Base-by-base conservation (phyloP, 2,329 filamentous ascomycete genomes). In the Pestalotiopsis sp. region DNA sequence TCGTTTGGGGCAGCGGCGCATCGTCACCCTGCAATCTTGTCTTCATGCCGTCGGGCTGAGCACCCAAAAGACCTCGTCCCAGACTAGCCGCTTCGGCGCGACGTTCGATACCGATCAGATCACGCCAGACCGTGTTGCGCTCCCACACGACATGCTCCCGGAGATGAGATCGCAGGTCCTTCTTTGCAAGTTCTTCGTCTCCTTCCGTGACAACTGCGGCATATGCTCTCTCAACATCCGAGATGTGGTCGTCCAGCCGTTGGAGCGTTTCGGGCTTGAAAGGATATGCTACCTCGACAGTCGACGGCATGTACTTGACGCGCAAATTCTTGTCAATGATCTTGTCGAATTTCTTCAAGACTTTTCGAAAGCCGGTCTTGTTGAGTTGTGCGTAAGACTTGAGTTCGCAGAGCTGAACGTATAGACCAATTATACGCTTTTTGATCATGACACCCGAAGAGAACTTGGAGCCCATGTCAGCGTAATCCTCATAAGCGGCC, bases 61-160 rank as follows among this genome's bases (percentile, higher is more conserved):
- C 87, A 4, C 95, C 95, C 2, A 98, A 88, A 67, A 98, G 85
- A 0, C 94, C 93, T 72, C 92, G 90, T 25, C 96, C 96, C 72
- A 99, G 87, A 74, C 95, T 96, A 9, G 95, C 95, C 9, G 96
- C 97, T 81, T 98, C 95, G 1, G 94, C 94, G 78, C 97, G 95
- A 25, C 96, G 89, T 83, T 99, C 97, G 74, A 99, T 95, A 66
- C 95, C 96, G 78, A 99, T 99, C 89, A 99, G 96, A 76, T 99
- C 96, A 82, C 97, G 87, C 96, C 96, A 99, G 20, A 99, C 96
- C 0, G 96, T 99, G 78, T 99, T 99, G 68, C 96, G 89, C 80
- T 99, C 97, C 97, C 96, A 99, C 0, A 98, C 95, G 23, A 99
- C 95, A 79, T 99, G 96, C 81, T 99, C 97, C 68, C 96, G 87